Conservation (phyloP, 352 stramenopile genomes). For the Globisporangium spinosum region DNA sequence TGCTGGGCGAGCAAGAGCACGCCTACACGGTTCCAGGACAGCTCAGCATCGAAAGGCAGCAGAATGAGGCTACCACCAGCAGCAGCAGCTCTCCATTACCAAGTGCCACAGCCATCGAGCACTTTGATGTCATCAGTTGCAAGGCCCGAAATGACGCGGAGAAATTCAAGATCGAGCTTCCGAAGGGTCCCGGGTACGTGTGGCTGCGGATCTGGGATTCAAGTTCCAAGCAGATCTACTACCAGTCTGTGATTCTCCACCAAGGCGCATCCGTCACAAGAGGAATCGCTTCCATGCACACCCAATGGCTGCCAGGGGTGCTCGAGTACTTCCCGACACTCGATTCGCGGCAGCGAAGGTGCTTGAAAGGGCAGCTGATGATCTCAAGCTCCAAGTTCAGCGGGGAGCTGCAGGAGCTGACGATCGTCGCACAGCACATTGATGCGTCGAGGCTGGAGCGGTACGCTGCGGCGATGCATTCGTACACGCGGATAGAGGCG, state of each 20-base stretch:
- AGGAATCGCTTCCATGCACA: conserved; percentile 22
- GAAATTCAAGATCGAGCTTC: conserved; percentile 24
- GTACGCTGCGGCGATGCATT: conserved; percentile 49
- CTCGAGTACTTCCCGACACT: conserved; percentile 43
- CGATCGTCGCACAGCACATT: conserved; percentile 44
- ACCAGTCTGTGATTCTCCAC: conserved; percentile 34
- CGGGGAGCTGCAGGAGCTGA: conserved; percentile 29
- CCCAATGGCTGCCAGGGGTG: conserved; percentile 47
- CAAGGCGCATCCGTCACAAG: conserved; percentile 21
- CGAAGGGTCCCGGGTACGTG: conserved; percentile 34
- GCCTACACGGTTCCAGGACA: neutral
- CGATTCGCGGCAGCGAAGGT: conserved; percentile 35
- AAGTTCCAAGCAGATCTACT: conserved; percentile 24
- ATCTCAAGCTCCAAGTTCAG: conserved; percentile 27
- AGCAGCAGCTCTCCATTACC: neutral
- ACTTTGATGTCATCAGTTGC: conserved; percentile 32
- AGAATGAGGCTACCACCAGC: neutral
- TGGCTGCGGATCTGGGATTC: conserved; percentile 32
- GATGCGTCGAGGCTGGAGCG: conserved; percentile 26
- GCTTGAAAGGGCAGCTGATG: conserved; percentile 44
- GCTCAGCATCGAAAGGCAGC: conserved; percentile 16
- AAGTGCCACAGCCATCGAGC: conserved; percentile 22
- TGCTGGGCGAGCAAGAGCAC: neutral
- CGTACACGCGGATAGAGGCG: conserved; percentile 30
- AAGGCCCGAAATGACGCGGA: neutral